Conservation (phyloP, 768 basidiomycete genomes). For the Russula griseocarnosa region DNA sequence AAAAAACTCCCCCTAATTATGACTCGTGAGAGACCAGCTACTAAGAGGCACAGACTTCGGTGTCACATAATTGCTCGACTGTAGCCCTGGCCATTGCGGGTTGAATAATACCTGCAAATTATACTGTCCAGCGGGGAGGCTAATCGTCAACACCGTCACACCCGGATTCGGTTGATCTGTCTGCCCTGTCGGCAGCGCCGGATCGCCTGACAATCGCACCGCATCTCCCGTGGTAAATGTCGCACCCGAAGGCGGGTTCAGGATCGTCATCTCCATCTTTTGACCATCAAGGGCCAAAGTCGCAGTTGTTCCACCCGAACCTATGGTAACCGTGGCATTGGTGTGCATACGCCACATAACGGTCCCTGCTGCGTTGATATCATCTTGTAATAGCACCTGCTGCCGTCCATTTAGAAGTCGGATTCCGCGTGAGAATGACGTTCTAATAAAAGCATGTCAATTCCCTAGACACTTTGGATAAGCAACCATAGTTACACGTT, state of each 20-base stretch:
- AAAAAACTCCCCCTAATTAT: constrained; percentile 43
- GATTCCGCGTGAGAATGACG: constrained; percentile 78
- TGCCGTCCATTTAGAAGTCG: constrained; percentile 76
- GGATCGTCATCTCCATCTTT: constrained; percentile 59
- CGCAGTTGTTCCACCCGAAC: constrained; percentile 56
- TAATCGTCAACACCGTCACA: constrained; percentile 76
- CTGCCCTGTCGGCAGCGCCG: constrained; percentile 52
- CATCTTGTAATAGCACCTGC: constrained; percentile 92
- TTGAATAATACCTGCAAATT: constrained; percentile 83
- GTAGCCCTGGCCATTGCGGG: constrained; percentile 84
- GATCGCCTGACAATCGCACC: constrained; percentile 55
- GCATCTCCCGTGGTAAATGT: constrained; percentile 55
- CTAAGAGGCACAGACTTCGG: constrained; percentile 68
- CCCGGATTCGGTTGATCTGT: constrained; percentile 72
- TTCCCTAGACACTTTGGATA: background rate
- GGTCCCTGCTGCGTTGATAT: constrained; percentile 56
- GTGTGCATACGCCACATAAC: constrained; percentile 95
- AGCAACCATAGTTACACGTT: constrained; percentile 49
- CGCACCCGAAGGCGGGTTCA: constrained; percentile 65
- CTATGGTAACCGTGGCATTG: constrained; percentile 75
- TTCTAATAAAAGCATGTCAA: constrained; percentile 38
- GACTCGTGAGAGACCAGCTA: constrained; percentile 76
- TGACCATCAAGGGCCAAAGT: constrained; percentile 69
- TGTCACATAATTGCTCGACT: constrained; percentile 56
- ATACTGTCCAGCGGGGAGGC: constrained; percentile 61